Conservation (phyloP, 2,329 filamentous ascomycete species). For the Aspergillus tamarii region DNA sequence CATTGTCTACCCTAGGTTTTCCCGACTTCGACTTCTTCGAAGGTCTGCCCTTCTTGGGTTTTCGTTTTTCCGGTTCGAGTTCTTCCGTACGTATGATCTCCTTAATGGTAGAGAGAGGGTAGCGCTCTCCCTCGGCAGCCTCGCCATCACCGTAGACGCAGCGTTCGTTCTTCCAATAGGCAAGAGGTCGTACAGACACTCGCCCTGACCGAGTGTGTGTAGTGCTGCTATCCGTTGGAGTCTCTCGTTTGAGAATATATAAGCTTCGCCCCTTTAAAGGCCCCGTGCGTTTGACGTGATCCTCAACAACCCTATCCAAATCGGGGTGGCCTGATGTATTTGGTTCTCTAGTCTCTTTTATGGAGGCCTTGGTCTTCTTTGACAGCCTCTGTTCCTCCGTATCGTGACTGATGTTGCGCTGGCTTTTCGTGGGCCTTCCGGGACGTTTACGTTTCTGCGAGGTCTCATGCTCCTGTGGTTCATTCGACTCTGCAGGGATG, state of each 20-base stretch:
- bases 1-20: slow-evolving; percentile 39
- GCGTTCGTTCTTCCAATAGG: slow-evolving; percentile 85
- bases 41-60: slow-evolving; percentile 40
- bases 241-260: slow-evolving; percentile 55
- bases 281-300: slow-evolving; percentile 46
- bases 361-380: slow-evolving; percentile 37
- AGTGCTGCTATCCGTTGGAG: slow-evolving; percentile 56
- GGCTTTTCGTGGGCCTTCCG: slow-evolving; percentile 37
- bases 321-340: slow-evolving; percentile 39
- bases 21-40: slow-evolving; percentile 38
- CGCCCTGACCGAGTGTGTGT: slow-evolving; percentile 77
- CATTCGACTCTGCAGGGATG: slow-evolving; percentile 18
- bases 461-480: slow-evolving; percentile 20
- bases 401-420: slow-evolving; percentile 24
- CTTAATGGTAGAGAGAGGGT: slow-evolving; percentile 71
- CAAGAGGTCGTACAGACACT: slow-evolving; percentile 74
- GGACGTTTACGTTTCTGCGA: slow-evolving; percentile 33
- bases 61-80: slow-evolving; percentile 48
- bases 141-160: slow-evolving; percentile 70
- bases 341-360: slow-evolving; percentile 24
- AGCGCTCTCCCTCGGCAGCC: slow-evolving; percentile 57
- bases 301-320: slow-evolving; percentile 47
- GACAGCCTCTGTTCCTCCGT: slow-evolving; percentile 30
- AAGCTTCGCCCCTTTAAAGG: slow-evolving; percentile 53
- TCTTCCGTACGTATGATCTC: slow-evolving; percentile 77